Percentiles rank a stretch among this genome's conserved stretches.
These are phyloP conservation scores for Botrytis paeoniae DNA, from an alignment of 2,329 filamentous ascomycete species.

Conservation along the genomic window DNA sequence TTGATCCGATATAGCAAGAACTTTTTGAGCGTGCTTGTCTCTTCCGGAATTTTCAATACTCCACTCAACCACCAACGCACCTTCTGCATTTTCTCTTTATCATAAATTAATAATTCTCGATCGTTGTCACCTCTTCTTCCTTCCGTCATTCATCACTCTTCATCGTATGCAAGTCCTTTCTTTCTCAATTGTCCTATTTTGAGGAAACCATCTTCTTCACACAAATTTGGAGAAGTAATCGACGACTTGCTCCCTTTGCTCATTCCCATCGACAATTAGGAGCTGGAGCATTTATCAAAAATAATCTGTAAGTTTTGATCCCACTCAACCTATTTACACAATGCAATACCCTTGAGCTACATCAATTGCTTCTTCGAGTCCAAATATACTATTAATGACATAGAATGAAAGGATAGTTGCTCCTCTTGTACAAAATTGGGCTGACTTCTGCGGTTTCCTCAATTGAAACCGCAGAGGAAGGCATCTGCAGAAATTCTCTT, in stretches of 20 bases:
- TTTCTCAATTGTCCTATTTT: conserved; percentile 9
- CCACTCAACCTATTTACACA: neutral
- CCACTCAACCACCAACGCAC: neutral
- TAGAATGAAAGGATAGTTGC: neutral
- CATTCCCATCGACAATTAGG: conserved; percentile 25
- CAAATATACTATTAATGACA: neutral
- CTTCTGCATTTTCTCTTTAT: neutral
- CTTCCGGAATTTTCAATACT: neutral
- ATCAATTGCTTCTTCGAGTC: neutral
- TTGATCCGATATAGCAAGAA: neutral
- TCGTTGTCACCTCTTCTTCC: conserved; percentile 14
- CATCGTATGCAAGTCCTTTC: conserved; percentile 13
- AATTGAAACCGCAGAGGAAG: neutral
- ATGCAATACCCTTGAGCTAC: neutral
- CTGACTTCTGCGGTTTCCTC: neutral
- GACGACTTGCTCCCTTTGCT: conserved; percentile 32
- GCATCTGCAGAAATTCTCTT: neutral
- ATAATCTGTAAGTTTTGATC: conserved; percentile 3
- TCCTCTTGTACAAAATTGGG: too few species aligned
- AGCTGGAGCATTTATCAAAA: conserved; percentile 14
- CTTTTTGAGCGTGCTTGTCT: neutral
- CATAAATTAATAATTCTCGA: neutral
- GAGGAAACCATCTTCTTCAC: conserved; percentile 20
- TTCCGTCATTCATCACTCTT: conserved; percentile 19
- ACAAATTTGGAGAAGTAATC: conserved; percentile 25